These are phyloP conservation scores for Neurospora crassa DNA, from an alignment of 2,329 filamentous ascomycete genomes.

Conservation along the genomic window DNA sequence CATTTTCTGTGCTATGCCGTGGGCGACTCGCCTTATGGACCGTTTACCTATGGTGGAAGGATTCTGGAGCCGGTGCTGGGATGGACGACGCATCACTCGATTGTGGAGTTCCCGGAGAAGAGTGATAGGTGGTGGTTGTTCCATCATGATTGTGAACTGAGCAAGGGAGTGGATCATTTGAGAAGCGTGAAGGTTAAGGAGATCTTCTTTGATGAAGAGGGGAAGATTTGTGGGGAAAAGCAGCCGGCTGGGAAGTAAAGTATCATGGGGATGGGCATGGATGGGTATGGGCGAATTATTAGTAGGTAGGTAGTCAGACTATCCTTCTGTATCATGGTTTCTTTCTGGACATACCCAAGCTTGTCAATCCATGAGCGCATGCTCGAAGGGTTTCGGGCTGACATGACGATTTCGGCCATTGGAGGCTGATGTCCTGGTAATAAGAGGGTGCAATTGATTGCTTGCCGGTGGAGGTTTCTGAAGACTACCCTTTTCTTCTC, in stretches of 20 bases:
- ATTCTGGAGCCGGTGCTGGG: constrained; percentile 69
- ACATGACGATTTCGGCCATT: background rate
- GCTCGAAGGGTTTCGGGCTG: background rate
- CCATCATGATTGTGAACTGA: constrained; percentile 64
- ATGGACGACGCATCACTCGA: constrained; percentile 76
- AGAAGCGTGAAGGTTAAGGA: constrained; percentile 66
- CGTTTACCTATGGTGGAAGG: constrained; percentile 62
- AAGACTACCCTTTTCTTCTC: background rate
- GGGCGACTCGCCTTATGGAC: constrained; percentile 54
- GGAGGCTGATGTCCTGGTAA: background rate
- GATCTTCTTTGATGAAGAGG: constrained; percentile 60
- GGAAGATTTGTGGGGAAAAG: constrained; percentile 44
- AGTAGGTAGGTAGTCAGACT: background rate
- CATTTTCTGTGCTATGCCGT: constrained; percentile 65
- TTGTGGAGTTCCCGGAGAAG: constrained; percentile 54
- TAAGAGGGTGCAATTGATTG: background rate
- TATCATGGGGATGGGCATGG: background rate
- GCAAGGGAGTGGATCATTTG: constrained; percentile 59
- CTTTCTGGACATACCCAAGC: background rate
- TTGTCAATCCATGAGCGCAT: background rate
- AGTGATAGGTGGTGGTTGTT: constrained; percentile 61
- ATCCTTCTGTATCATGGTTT: background rate
- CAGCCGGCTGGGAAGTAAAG: constrained; percentile 19
- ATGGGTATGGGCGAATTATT: background rate
- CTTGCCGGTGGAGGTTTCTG: background rate